Evolutionary conservation across 2,329 filamentous ascomycete species (phyloP).

Genomic region (Xylariaceae sp.): DNA sequence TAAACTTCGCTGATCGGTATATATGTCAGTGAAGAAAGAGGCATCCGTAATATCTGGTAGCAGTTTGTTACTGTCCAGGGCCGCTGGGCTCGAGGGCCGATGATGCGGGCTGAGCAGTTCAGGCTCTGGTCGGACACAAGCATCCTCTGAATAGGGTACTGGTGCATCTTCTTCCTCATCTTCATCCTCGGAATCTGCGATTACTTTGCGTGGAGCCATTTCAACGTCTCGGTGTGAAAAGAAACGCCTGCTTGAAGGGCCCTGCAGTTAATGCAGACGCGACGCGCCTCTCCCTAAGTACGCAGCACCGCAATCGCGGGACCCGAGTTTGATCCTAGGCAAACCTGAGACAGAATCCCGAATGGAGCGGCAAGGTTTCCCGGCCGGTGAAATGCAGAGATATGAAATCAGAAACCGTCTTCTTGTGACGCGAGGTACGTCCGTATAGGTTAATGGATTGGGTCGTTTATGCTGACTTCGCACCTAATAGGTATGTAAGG

Average conservation of each 20-base stretch:
- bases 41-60: constrained; percentile 28
- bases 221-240: not conserved
- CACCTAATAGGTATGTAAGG: too few species aligned
- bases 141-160: constrained; percentile 17
- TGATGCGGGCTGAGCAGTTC: constrained; percentile 30
- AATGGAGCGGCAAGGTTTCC: not conserved
- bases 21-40: constrained; percentile 30
- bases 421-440: too few species aligned
- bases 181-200: constrained; percentile 37
- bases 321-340: not conserved
- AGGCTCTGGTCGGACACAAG: constrained; percentile 24
- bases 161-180: constrained; percentile 23
- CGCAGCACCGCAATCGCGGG: not conserved
- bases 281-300: constrained; percentile 21
- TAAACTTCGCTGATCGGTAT: constrained; percentile 27
- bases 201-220: constrained; percentile 31
- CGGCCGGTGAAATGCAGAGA: too few species aligned
- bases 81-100: constrained; percentile 18
- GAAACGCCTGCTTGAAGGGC: not conserved
- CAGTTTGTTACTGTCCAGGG: constrained; percentile 15
- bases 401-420: too few species aligned
- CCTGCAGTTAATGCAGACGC: constrained; percentile 3
- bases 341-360: not conserved
- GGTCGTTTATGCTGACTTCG: too few species aligned
- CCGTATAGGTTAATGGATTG: not conserved